Evolutionary conservation across 768 basidiomycete genomes (phyloP), one percentile per base, ranked within the genome.

Genomic region (Mycena epipterygia): DNA sequence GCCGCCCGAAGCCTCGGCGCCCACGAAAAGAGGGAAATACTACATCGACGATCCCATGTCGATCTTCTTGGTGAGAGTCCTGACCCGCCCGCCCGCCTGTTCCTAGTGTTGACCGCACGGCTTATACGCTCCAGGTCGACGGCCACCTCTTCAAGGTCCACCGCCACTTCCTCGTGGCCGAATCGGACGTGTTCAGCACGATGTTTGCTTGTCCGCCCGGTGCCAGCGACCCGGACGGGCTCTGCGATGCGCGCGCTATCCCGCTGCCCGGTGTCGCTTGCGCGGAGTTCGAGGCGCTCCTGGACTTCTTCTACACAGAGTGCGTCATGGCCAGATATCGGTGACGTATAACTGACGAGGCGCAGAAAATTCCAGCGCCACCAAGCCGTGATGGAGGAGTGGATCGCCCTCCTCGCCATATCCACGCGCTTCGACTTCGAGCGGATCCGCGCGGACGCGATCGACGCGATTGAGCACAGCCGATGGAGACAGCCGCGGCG

Each of bases 331-430:
- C 17, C 29, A 55, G 23, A 46, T 4, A 59, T 27, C 23, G 17
- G 48, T n/a, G n/a, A 57, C n/a, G n/a, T 70, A 6, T 37, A 42
- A 25, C 21, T 30, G 29, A 32, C 30, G 25, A 9, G 27, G 17
- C n/a, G 19, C 30, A 72, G 71, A 5, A 72, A 64, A 44, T 74
- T 70, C 16, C 67, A 74, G 32, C 52, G 60, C 41, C 1, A 60
- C 46, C 5, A 23, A 16, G 63, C 62, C 13, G 1, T 17, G 4
- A 72, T 78, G 32, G 49, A 76, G 11, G 75, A 82, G 30, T 85
- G 84, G 82, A 75, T 82, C n/a, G 73, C 79, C 23, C 76, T 87
- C 16, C 78, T 87, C 35, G 79, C 81, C 21, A 82, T 86, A 49
- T 77, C 86, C 3, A 80, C 82, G 17, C 80, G 81, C 67, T 84